Evolutionary conservation across 148 eudicot species (phyloP).

Genomic region (Amaranthus palmeri): DNA sequence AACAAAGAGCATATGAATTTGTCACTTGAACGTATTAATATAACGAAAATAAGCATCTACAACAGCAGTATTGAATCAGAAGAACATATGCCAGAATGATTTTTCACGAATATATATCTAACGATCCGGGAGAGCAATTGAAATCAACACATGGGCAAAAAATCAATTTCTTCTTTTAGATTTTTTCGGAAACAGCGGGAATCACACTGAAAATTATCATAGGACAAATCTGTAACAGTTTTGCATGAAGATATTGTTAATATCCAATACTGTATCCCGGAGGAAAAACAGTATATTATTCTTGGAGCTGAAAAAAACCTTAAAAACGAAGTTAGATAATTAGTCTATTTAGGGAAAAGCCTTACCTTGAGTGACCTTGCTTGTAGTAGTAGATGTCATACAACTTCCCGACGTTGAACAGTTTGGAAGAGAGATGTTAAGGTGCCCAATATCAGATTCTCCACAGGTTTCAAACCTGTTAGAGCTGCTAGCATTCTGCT

Average conservation of each 20-base stretch:
- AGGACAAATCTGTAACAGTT: not conserved
- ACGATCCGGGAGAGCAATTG: too few relatives aligned
- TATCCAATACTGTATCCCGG: not conserved
- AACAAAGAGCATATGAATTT: slow-evolving; percentile 1
- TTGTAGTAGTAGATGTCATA: slow-evolving; percentile 43
- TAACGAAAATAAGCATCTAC: not conserved
- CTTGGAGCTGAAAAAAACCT: not conserved
- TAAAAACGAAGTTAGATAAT: not conserved
- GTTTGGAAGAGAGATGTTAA: slow-evolving; percentile 36
- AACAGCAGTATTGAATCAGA: not conserved
- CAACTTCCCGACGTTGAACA: slow-evolving; percentile 62
- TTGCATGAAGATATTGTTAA: not conserved
- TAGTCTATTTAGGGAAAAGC: not conserved
- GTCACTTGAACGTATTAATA: not conserved
- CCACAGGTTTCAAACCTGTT: slow-evolving; percentile 25
- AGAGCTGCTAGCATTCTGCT: slow-evolving; percentile 28
- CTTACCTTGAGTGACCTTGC: slow-evolving; percentile 26
- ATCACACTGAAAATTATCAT: not conserved
- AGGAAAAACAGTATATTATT: not conserved
- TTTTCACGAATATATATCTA: too few relatives aligned
- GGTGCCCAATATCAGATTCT: slow-evolving; percentile 29
- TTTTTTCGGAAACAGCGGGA: not conserved
- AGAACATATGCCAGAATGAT: not conserved
- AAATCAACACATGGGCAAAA: not conserved
- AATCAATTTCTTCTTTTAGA: not conserved